Evolutionary conservation across 768 basidiomycete species (phyloP).

Genomic region (Glaciozyma antarctica): DNA sequence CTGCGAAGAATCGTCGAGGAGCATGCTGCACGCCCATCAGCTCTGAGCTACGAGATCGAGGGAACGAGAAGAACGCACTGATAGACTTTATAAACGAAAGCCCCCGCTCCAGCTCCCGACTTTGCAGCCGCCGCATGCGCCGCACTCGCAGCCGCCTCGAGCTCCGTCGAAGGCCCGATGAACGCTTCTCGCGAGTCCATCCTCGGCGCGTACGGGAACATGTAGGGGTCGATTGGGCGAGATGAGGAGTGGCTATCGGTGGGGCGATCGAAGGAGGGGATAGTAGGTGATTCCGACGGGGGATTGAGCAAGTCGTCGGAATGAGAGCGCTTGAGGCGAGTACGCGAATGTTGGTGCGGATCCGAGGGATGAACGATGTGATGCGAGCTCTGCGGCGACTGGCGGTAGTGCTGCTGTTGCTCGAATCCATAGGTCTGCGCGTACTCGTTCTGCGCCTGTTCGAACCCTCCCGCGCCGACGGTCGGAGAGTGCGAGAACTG

Average conservation of each 20-base stretch:
- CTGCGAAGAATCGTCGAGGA: not conserved
- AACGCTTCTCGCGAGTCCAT: not conserved
- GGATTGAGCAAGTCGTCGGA: not conserved
- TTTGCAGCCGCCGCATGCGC: not conserved
- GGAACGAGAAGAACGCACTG: not conserved
- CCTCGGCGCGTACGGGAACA: not conserved
- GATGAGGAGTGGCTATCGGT: not conserved
- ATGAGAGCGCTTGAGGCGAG: not conserved
- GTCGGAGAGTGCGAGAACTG: not conserved
- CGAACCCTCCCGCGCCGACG: not conserved
- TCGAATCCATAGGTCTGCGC: not conserved
- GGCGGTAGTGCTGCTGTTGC: not conserved
- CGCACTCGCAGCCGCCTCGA: conserved; percentile 2
- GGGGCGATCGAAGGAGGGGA: not conserved
- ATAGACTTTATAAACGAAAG: conserved; percentile 4
- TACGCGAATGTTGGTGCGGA: not conserved
- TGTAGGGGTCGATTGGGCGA: not conserved
- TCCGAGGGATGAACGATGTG: not conserved
- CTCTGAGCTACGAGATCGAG: no score
- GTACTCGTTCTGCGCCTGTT: not conserved
- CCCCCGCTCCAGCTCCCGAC: not conserved
- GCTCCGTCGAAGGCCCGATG: not conserved
- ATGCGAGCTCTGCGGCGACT: not conserved
- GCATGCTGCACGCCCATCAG: not conserved
- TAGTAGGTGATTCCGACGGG: not conserved